phyloP scores from a whole-genome alignment of 768 basidiomycete species.

The Leccinellum rugosiceps region DNA sequence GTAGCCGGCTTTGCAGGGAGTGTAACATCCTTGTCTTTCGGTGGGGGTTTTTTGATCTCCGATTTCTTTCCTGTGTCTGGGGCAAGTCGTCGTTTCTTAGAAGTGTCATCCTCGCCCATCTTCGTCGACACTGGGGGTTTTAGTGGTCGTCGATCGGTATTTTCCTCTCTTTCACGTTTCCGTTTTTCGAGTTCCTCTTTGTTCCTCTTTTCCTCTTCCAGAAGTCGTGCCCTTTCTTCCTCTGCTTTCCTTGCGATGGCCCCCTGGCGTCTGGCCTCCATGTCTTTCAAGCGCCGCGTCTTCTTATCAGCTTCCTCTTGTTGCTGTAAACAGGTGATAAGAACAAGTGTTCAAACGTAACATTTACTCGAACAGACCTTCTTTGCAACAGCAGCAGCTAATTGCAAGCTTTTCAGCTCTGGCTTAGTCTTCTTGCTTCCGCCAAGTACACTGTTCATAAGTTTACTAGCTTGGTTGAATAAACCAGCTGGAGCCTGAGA shows the following conservation, averaged over 20 bases:
- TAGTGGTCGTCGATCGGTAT: conserved; percentile 63
- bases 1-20: conserved; percentile 25
- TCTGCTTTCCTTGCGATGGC: conserved; percentile 73
- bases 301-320: conserved; percentile 87
- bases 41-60: conserved; percentile 58
- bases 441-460: conserved; percentile 65
- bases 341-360: not conserved
- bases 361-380: conserved; percentile 53
- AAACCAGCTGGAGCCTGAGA: conserved; percentile 54
- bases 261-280: conserved; percentile 76
- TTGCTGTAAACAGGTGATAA: conserved; percentile 51
- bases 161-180: conserved; percentile 80
- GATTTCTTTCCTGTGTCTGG: conserved; percentile 53
- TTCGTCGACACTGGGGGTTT: conserved; percentile 46
- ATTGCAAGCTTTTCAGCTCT: conserved; percentile 78
- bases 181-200: conserved; percentile 74
- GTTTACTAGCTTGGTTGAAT: conserved; percentile 66
- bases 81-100: conserved; percentile 67
- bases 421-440: conserved; percentile 68
- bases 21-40: conserved; percentile 45
- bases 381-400: conserved; percentile 81
- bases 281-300: conserved; percentile 67
- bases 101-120: conserved; percentile 71
- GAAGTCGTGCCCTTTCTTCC: conserved; percentile 61
- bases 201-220: conserved; percentile 67